Evolutionary conservation across 768 basidiomycete genomes (phyloP).

Genomic region (Crucibulum laeve): DNA sequence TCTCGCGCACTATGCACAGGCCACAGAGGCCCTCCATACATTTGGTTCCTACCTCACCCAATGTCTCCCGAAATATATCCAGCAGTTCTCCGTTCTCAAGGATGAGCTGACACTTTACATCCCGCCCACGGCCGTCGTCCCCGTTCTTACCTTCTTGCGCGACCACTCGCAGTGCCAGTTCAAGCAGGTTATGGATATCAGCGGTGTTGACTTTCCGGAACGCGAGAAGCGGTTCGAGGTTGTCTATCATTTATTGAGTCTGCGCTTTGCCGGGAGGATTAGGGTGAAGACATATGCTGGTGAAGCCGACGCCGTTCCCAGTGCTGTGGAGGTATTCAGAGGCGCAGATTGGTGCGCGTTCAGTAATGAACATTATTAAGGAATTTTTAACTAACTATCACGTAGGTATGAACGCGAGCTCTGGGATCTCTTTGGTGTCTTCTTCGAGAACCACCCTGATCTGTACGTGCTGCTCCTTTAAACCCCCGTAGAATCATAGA

Average conservation of each 20-base stretch:
- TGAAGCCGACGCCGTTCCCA: slow-evolving; percentile 90
- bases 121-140: slow-evolving; percentile 75
- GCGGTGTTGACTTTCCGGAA: slow-evolving; percentile 93
- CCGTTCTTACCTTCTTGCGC: slow-evolving; percentile 86
- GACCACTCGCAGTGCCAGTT: slow-evolving; percentile 96
- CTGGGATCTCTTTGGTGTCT: slow-evolving; percentile 97
- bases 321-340: slow-evolving; percentile 69
- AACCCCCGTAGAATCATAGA: neutral
- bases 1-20: slow-evolving; percentile 62
- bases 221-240: slow-evolving; percentile 93
- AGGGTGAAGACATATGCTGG: slow-evolving; percentile 97
- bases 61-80: slow-evolving; percentile 94
- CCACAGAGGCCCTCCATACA: slow-evolving; percentile 77
- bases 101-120: slow-evolving; percentile 92
- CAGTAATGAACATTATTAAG: neutral
- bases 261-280: slow-evolving; percentile 76
- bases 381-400: slow-evolving; percentile 1
- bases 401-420: slow-evolving; percentile 92
- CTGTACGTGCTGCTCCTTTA: slow-evolving; percentile 51
- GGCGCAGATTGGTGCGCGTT: slow-evolving; percentile 89
- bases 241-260: slow-evolving; percentile 90
- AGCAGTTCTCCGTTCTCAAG: slow-evolving; percentile 96
- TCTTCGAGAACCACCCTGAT: slow-evolving; percentile 95
- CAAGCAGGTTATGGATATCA: slow-evolving; percentile 90
- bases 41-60: slow-evolving; percentile 93